A percentile compares a stretch with the other conserved stretches of the same genome.
These are phyloP conservation scores for Globisporangium polare DNA, from an alignment of 352 stramenopile species.

Conservation along the genomic window DNA sequence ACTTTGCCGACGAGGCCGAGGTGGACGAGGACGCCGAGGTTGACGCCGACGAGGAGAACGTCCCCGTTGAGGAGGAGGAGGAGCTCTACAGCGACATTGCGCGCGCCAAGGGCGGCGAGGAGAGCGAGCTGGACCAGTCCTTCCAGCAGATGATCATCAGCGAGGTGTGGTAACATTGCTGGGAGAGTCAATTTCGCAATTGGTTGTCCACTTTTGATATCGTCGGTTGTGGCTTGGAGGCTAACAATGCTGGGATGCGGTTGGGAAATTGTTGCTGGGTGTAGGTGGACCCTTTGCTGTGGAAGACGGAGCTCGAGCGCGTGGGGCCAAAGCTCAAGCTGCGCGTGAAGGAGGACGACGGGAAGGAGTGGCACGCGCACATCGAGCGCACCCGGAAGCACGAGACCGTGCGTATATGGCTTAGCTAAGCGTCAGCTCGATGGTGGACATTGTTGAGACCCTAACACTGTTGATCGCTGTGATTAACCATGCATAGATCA, in stretches of 20 bases:
- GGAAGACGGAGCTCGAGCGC: slow-evolving; percentile 83
- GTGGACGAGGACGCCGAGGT: slow-evolving; percentile 53
- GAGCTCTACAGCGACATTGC: slow-evolving; percentile 55
- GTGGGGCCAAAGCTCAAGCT: slow-evolving; percentile 72
- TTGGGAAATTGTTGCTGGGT: slow-evolving; percentile 1
- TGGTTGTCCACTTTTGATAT: no score
- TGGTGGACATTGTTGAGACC: not conserved
- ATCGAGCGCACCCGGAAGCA: slow-evolving; percentile 77
- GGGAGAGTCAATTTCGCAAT: no score
- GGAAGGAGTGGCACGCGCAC: slow-evolving; percentile 79
- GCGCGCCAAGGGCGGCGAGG: slow-evolving; percentile 34
- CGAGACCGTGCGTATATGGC: slow-evolving; percentile 28
- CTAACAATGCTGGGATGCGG: not conserved
- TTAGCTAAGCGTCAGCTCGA: no score
- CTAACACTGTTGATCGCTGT: not conserved
- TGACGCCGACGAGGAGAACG: slow-evolving; percentile 20
- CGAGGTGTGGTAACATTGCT: slow-evolving; percentile 18
- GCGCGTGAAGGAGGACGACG: slow-evolving; percentile 44
- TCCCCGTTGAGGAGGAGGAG: slow-evolving; percentile 22
- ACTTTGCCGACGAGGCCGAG: slow-evolving; percentile 62
- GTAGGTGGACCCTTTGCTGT: slow-evolving; percentile 66
- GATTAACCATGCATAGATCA: slow-evolving; percentile 20
- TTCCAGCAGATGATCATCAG: slow-evolving; percentile 86
- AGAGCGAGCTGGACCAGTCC: slow-evolving; percentile 61
- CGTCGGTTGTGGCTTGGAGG: not conserved